Percentiles rank a stretch among this genome's conserved stretches.
These are phyloP conservation scores for Aethionema arabicum DNA, from an alignment of 345 rosid species.

Conservation along the genomic window DNA sequence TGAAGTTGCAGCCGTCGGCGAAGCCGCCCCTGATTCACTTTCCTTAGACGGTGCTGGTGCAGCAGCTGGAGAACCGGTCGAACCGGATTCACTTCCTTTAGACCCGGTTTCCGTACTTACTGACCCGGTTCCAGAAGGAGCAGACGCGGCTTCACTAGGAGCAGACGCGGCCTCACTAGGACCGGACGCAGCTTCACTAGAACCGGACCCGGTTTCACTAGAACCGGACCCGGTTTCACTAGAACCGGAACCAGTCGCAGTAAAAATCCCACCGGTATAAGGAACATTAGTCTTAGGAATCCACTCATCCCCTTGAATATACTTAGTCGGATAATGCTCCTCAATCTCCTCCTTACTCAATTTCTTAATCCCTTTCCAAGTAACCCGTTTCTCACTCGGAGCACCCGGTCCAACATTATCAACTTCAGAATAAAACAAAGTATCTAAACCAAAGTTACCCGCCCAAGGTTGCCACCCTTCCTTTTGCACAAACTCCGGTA, in stretches of 20 bases:
- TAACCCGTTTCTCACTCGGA: conserved; percentile 37
- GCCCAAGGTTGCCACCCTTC: conserved; percentile 77
- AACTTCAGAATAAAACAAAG: conserved; percentile 59
- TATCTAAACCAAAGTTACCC: conserved; percentile 46
- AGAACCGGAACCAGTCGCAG: conserved; percentile 10
- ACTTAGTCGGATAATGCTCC: conserved; percentile 42
- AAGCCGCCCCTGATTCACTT: no score
- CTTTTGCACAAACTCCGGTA: conserved; percentile 53
- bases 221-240: not conserved
- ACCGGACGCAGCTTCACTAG: not conserved
- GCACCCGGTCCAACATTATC: conserved; percentile 74
- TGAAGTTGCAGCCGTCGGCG: not conserved
- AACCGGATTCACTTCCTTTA: no score
- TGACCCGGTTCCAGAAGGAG: not conserved
- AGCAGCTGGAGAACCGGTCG: conserved; percentile 12
- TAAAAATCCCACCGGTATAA: conserved; percentile 37
- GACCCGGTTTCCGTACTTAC: not conserved
- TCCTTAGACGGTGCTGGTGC: not conserved
- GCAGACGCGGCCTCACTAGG: not conserved
- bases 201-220: not conserved
- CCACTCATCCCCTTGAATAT: conserved; percentile 54
- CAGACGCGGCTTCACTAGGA: no score
- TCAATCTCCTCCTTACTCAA: conserved; percentile 36
- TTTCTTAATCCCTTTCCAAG: conserved; percentile 62
- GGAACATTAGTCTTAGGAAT: conserved; percentile 52